Evolutionary conservation across 2,329 filamentous ascomycete genomes (phyloP).

Genomic region (Lecanicillium sp.): DNA sequence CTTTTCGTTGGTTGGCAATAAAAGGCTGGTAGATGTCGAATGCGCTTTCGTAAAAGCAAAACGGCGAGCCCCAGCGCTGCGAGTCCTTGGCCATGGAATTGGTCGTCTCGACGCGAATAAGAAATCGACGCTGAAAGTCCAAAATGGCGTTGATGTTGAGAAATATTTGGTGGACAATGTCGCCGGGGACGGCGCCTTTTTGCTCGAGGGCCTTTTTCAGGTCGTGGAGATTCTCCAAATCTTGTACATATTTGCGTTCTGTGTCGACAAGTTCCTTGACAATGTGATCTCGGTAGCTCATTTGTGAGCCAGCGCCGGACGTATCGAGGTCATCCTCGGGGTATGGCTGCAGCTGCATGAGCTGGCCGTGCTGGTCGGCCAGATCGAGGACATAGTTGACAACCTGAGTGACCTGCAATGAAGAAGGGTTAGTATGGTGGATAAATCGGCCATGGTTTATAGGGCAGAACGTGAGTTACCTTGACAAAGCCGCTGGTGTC

Average conservation of each 20-base stretch:
- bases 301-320: slow-evolving; percentile 50
- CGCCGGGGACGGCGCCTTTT: slow-evolving; percentile 78
- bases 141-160: slow-evolving; percentile 91
- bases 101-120: slow-evolving; percentile 93
- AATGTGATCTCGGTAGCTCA: slow-evolving; percentile 75
- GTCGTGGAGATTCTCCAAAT: slow-evolving; percentile 87
- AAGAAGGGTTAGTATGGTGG: too few species aligned
- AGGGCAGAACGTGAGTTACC: slow-evolving; percentile 34
- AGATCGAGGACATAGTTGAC: slow-evolving; percentile 89
- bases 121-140: slow-evolving; percentile 89
- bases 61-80: slow-evolving; percentile 94
- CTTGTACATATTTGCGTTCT: slow-evolving; percentile 95
- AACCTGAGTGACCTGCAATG: slow-evolving; percentile 65
- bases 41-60: slow-evolving; percentile 72
- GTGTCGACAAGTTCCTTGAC: slow-evolving; percentile 88
- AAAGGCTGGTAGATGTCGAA: slow-evolving; percentile 96
- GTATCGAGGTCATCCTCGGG: slow-evolving; percentile 43
- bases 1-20: slow-evolving; percentile 91
- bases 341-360: slow-evolving; percentile 53
- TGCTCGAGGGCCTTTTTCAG: slow-evolving; percentile 87
- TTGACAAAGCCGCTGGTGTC: slow-evolving; percentile 98
- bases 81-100: slow-evolving; percentile 68
- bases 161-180: slow-evolving; percentile 90
- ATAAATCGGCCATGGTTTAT: slow-evolving; percentile 17
- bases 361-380: slow-evolving; percentile 67